These are phyloP conservation scores for Corylus americana DNA, from an alignment of 306 rosid genomes.

Conservation along the genomic window DNA sequence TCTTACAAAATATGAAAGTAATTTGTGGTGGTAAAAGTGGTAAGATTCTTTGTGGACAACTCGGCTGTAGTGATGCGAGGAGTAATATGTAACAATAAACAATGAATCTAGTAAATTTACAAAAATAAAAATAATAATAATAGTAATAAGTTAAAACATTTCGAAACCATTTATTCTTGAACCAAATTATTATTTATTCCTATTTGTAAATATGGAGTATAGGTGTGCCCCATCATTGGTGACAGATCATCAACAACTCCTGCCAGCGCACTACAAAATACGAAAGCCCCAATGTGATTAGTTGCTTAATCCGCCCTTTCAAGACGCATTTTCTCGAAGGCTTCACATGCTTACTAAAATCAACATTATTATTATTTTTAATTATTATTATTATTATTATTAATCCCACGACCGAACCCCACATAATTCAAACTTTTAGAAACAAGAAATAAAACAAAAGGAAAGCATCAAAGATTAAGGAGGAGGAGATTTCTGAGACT, in stretches of 20 bases:
- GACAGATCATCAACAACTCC: conserved; percentile 10
- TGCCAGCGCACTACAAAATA: not conserved
- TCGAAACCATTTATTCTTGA: no score
- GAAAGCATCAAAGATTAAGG: not conserved
- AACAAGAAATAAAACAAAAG: not conserved
- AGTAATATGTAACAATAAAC: no score
- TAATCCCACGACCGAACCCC: conserved; percentile 9
- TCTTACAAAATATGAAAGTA: no score
- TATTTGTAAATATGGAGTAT: not conserved
- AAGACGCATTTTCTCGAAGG: conserved; percentile 17
- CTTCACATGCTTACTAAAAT: conserved; percentile 17
- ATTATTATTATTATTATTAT: not conserved
- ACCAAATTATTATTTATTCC: no score
- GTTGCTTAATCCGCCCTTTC: conserved; percentile 5
- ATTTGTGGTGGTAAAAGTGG: no score
- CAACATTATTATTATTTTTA: no score
- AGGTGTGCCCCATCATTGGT: not conserved
- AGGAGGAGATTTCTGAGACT: not conserved
- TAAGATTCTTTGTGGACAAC: no score
- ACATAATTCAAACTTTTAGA: not conserved
- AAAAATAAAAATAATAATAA: no score
- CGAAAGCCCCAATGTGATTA: not conserved
- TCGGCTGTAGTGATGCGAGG: no score
- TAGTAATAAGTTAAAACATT: no score
- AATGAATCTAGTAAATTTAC: no score